These are phyloP conservation scores for Tetracentron sinense DNA, from an alignment of 164 flowering plant species.

Conservation along the genomic window DNA sequence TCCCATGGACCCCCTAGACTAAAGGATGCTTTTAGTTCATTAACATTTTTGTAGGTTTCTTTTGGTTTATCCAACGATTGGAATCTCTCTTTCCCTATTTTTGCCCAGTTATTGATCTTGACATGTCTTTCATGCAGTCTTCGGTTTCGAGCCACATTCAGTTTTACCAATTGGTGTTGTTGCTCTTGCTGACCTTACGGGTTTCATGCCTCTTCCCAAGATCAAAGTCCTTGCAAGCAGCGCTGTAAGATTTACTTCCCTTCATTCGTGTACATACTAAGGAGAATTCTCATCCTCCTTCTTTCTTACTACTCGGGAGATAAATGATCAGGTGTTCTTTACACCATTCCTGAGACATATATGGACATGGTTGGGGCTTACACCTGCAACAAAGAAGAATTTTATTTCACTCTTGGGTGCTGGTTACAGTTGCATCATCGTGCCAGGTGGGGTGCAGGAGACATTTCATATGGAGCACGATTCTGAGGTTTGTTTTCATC, in stretches of 20 bases:
- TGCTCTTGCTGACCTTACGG: conserved; percentile 67
- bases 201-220: conserved; percentile 80
- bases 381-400: conserved; percentile 72
- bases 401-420: conserved; percentile 61
- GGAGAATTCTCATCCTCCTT: not conserved
- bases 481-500: conserved; percentile 58
- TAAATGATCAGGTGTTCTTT: conserved; percentile 60
- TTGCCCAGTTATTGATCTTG: not conserved
- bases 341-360: conserved; percentile 88
- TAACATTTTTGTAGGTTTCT: not conserved
- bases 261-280: not conserved
- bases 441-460: conserved; percentile 98
- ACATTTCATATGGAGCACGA: conserved; percentile 62
- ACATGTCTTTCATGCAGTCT: conserved; percentile 50
- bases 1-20: no score
- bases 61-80: not conserved
- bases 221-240: conserved; percentile 86
- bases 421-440: conserved; percentile 82
- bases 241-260: conserved; percentile 51
- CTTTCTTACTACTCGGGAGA: not conserved
- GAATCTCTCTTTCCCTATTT: not conserved
- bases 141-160: conserved; percentile 95
- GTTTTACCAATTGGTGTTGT: conserved; percentile 87
- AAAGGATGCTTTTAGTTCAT: no score
- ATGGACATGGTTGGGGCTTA: conserved; percentile 94